Conservation (phyloP, 2,329 filamentous ascomycete species). For the Ophiostoma pallidulum region DNA sequence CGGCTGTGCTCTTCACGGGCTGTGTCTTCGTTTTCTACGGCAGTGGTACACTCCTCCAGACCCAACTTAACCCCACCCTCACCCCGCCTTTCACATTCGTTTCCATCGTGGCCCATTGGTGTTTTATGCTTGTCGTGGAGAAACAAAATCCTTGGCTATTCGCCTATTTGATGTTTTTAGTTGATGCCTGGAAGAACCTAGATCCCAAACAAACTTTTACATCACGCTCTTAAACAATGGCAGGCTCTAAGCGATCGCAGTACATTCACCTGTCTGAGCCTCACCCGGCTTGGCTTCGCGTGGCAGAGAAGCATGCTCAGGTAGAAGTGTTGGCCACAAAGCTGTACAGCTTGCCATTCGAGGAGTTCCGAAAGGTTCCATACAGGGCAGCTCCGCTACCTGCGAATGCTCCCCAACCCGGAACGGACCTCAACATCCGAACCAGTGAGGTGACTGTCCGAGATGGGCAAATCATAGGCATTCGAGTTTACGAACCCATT, state of each 20-base stretch:
- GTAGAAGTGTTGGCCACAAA: background rate
- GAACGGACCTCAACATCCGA: background rate
- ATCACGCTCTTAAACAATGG: no score
- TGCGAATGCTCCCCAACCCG: background rate
- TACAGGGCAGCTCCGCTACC: conserved; percentile 8
- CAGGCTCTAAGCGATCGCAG: background rate
- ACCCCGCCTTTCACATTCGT: no score
- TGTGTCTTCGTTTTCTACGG: no score
- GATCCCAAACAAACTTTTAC: no score
- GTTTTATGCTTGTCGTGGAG: no score
- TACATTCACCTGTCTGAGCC: conserved; percentile 1
- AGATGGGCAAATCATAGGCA: background rate
- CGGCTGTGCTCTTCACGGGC: no score
- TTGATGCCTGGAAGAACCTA: no score
- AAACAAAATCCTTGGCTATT: no score
- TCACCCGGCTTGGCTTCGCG: conserved; percentile 4
- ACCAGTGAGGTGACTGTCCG: background rate
- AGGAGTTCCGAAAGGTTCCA: conserved; percentile 11
- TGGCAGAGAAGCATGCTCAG: conserved; percentile 1
- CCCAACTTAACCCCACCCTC: no score
- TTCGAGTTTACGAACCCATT: background rate
- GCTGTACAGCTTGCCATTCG: conserved; percentile 4
- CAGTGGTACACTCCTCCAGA: no score
- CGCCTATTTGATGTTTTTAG: no score
- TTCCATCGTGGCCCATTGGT: no score